Base-by-base conservation (phyloP, 2,329 filamentous ascomycete genomes). In the Verticillium alfalfae region DNA sequence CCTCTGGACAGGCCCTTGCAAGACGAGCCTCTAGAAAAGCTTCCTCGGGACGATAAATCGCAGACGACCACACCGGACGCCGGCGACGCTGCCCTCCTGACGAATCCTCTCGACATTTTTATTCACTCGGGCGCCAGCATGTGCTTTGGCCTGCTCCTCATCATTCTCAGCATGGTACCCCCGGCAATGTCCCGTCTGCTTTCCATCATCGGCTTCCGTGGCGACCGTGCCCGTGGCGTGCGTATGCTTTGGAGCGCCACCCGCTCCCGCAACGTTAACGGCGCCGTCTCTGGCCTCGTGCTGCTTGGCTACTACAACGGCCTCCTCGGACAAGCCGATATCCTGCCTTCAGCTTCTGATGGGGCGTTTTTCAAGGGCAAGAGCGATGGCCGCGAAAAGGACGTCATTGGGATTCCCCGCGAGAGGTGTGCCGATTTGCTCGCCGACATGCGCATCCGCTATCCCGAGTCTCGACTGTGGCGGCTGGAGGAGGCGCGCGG, bases 151-250 rank as follows among this genome's bases (percentile, higher is more conserved):
- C 84, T 96, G 37, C 78, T 98, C 1, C 83, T 96, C 15, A 81
- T 98, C 1, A 81, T 98, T 60, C 88, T 98, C n/a, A 96, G 92
- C 13, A 90, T 98, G 78, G 88, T 98, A 0, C 96, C 95, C 0
- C 95, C 95, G 0, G 87, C 93, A 0, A 97, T 98, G 73, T 89
- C 86, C n/a, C 90, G 87, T 61, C 84, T 99, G 1, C 81, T 98
- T 4, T 91, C 89, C 63, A 89, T 98, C 52, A 90, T 97, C 36
- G 95, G 95, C 1, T 98, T 98, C 77, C 88, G 86, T 64, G 95
- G 95, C 37, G 93, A 98, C 72, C 88, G 93, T 54, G 87, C 92
- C 64, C 84, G 89, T 45, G 95, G 93, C 10, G 82, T 97, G 37
- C 81, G 84, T 45, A 90, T 97, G 85, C 85, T 99, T 5, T 99